phyloP scores from a whole-genome alignment of 2,329 filamentous ascomycete genomes.

The Pestalotiopsis fici region DNA sequence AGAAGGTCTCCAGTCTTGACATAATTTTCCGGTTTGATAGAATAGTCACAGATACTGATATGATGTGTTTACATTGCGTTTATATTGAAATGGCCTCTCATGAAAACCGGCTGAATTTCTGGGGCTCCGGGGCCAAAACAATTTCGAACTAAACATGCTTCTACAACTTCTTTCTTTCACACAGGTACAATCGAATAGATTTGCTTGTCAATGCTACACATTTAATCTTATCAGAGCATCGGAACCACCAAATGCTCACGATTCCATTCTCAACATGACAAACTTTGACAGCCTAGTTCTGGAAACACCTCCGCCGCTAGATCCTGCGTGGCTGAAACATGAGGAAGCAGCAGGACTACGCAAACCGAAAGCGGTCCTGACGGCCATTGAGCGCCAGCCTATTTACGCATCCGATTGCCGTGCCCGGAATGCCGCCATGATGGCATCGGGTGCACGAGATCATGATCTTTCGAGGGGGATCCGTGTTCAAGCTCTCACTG shows the following conservation, averaged over 20 bases:
- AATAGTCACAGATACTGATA: background rate
- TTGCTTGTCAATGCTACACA: too few species aligned
- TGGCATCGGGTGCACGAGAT: slow-evolving; percentile 34
- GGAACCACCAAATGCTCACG: background rate
- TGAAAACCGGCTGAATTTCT: background rate
- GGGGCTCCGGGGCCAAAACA: background rate
- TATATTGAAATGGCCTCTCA: background rate
- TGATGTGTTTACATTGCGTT: background rate
- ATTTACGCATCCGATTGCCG: slow-evolving; percentile 42
- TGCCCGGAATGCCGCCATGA: slow-evolving; percentile 35
- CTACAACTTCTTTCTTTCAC: background rate
- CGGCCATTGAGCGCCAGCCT: slow-evolving; percentile 35
- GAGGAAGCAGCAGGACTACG: slow-evolving; percentile 32
- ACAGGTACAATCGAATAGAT: too few species aligned
- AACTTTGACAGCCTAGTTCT: slow-evolving; percentile 24
- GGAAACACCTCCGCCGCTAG: slow-evolving; percentile 34
- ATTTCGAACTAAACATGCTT: background rate
- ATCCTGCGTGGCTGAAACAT: slow-evolving; percentile 40
- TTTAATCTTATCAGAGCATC: too few species aligned
- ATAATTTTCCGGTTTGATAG: background rate
- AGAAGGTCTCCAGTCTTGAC: background rate
- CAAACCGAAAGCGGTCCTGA: slow-evolving; percentile 22
- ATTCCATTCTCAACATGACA: background rate
- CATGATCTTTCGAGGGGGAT: slow-evolving; percentile 36
- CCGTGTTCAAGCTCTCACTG: slow-evolving; percentile 24